These are phyloP conservation scores for Fusarium setosum DNA, from an alignment of 2,329 filamentous ascomycete species.

Conservation along the genomic window DNA sequence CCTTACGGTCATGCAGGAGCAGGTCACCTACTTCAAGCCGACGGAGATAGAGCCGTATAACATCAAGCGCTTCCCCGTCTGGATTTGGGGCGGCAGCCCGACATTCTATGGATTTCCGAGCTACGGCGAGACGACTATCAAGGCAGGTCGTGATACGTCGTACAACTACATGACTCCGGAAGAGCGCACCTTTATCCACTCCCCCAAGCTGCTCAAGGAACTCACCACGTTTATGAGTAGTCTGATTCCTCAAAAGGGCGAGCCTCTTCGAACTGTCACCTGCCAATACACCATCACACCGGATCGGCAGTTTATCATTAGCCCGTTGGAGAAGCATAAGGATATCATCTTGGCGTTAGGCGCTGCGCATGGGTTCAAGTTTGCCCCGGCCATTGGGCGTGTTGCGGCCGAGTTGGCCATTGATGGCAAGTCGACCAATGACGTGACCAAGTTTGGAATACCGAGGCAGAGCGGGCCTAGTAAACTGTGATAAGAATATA, in stretches of 20 bases:
- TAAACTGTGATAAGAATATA: no score
- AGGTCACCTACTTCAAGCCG: slow-evolving; percentile 36
- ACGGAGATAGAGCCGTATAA: slow-evolving; percentile 12
- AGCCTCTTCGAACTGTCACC: slow-evolving; percentile 36
- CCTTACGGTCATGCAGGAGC: slow-evolving; percentile 34
- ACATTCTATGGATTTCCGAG: slow-evolving; percentile 27
- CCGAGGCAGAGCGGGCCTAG: no score
- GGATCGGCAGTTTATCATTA: slow-evolving; percentile 38
- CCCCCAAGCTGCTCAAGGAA: slow-evolving; percentile 4
- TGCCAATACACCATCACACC: slow-evolving; percentile 43
- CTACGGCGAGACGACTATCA: slow-evolving; percentile 33
- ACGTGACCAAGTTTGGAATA: slow-evolving; percentile 34
- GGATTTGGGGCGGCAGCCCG: slow-evolving; percentile 27
- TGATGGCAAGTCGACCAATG: slow-evolving; percentile 33
- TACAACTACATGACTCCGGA: slow-evolving; percentile 30
- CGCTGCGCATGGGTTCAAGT: slow-evolving; percentile 40
- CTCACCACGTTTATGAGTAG: slow-evolving; percentile 12
- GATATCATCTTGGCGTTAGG: slow-evolving; percentile 36
- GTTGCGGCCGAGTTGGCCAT: slow-evolving; percentile 40
- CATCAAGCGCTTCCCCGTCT: slow-evolving; percentile 26
- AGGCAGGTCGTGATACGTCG: slow-evolving; percentile 26
- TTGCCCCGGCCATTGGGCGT: slow-evolving; percentile 40
- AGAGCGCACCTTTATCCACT: slow-evolving; percentile 25
- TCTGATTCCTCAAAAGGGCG: slow-evolving; percentile 18
- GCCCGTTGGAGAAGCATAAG: slow-evolving; percentile 22